Evolutionary conservation across 306 rosid genomes (phyloP).

Genomic region (Rosa lucieae): DNA sequence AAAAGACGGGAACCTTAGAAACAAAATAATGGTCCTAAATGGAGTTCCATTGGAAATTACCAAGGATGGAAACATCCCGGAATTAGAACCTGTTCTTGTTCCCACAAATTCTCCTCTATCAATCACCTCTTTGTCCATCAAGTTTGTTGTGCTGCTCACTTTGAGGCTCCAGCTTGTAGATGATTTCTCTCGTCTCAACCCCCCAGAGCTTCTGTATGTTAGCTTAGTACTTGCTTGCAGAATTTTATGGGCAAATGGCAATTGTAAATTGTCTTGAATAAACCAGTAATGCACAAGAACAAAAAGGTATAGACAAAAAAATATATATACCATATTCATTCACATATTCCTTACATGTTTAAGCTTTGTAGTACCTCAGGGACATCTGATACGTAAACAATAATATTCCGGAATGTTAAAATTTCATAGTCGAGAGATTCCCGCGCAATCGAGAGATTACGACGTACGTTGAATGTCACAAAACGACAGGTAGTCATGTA

Average conservation of each 20-base stretch:
- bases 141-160: conserved; percentile 46
- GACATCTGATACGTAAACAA: too few relatives aligned
- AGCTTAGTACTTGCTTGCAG: neutral
- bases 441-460: too few relatives aligned
- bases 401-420: too few relatives aligned
- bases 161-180: conserved; percentile 56
- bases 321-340: too few relatives aligned
- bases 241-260: conserved; percentile 11
- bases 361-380: too few relatives aligned
- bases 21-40: conserved; percentile 69
- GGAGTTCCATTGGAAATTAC: conserved; percentile 64
- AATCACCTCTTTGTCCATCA: conserved; percentile 41
- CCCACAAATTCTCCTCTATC: conserved; percentile 44
- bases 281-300: neutral
- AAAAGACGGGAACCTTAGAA: conserved; percentile 46
- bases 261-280: conserved; percentile 17
- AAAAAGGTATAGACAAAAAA: neutral
- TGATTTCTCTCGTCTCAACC: conserved; percentile 7
- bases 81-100: conserved; percentile 44
- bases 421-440: too few relatives aligned
- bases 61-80: conserved; percentile 64
- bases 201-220: neutral
- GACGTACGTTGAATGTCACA: too few relatives aligned
- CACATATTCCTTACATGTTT: too few relatives aligned
- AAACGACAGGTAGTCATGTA: too few relatives aligned